These are phyloP conservation scores for Chalciporus pseudorubinellus DNA, from an alignment of 768 basidiomycete genomes.

Conservation along the genomic window DNA sequence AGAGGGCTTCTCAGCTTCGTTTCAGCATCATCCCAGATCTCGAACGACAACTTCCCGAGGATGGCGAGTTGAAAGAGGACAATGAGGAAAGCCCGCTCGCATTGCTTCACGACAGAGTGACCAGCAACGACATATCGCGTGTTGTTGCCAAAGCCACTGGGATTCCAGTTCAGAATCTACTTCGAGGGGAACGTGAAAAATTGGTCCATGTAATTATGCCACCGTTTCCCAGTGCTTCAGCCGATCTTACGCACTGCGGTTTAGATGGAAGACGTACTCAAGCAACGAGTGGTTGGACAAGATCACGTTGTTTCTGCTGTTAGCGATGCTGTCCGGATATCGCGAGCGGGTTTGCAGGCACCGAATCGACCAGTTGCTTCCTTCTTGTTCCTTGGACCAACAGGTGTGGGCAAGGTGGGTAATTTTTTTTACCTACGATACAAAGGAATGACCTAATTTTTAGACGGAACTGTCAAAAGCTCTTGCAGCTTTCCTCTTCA, in stretches of 20 bases:
- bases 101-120: slow-evolving; percentile 84
- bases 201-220: slow-evolving; percentile 80
- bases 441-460: background rate
- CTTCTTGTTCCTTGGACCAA: slow-evolving; percentile 88
- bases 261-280: slow-evolving; percentile 85
- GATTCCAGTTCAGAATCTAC: slow-evolving; percentile 83
- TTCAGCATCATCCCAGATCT: slow-evolving; percentile 85
- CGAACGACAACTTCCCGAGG: slow-evolving; percentile 63
- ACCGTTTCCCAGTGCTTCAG: slow-evolving; percentile 8
- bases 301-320: slow-evolving; percentile 84
- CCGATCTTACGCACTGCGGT: background rate
- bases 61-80: slow-evolving; percentile 46
- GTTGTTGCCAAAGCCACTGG: slow-evolving; percentile 89
- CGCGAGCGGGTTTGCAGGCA: slow-evolving; percentile 85
- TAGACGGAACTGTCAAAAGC: slow-evolving; percentile 87
- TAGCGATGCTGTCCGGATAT: slow-evolving; percentile 89
- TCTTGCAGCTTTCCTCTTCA: slow-evolving; percentile 84
- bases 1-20: slow-evolving; percentile 77
- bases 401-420: slow-evolving; percentile 78
- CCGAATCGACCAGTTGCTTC: slow-evolving; percentile 89
- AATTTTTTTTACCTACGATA: background rate
- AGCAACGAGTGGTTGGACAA: slow-evolving; percentile 82
- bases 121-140: slow-evolving; percentile 82
- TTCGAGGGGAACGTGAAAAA: slow-evolving; percentile 89
- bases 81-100: slow-evolving; percentile 41